A percentile compares a stretch with the other conserved stretches of the same genome.
phyloP scores from a whole-genome alignment of 352 stramenopile species.

The Globisporangium cylindrosporum region DNA sequence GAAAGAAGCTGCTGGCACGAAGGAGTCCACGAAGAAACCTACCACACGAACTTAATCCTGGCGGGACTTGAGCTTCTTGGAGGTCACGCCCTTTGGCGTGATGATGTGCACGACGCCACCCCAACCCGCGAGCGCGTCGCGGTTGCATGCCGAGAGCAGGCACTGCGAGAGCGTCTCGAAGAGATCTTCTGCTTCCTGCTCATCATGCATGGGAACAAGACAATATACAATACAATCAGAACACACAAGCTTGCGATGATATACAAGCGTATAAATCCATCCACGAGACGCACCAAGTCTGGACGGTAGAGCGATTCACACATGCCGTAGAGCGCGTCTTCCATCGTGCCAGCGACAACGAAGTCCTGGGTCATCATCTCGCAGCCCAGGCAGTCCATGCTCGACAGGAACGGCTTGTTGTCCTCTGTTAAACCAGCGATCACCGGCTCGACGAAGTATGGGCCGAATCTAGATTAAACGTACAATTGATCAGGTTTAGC shows the following conservation, averaged over 20 bases:
- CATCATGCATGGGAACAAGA: background rate
- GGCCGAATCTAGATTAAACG: slow-evolving; percentile 85
- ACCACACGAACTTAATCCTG: slow-evolving; percentile 50
- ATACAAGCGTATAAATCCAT: background rate
- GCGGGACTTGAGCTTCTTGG: slow-evolving; percentile 79
- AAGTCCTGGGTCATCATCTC: slow-evolving; percentile 97
- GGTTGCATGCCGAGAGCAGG: slow-evolving; percentile 96
- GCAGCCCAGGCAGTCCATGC: slow-evolving; percentile 98
- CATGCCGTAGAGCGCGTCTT: slow-evolving; percentile 98
- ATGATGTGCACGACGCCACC: slow-evolving; percentile 99
- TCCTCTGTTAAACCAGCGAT: slow-evolving; percentile 95
- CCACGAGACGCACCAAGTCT: slow-evolving; percentile 76
- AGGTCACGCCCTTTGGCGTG: slow-evolving; percentile 78
- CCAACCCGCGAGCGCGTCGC: slow-evolving; percentile 98
- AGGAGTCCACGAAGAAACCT: background rate
- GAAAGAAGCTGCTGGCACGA: background rate
- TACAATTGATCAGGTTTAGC: too few relatives aligned
- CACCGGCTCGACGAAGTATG: slow-evolving; percentile 98
- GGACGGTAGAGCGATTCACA: slow-evolving; percentile 98
- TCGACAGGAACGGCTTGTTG: slow-evolving; percentile 95
- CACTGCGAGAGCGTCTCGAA: slow-evolving; percentile 99
- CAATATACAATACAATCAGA: too few relatives aligned
- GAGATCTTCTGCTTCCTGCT: slow-evolving; percentile 90
- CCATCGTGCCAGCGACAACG: slow-evolving; percentile 97
- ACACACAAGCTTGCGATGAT: background rate